Evolutionary conservation across 208 protist genomes (phyloP).

Genomic region (Zelonia costaricensis): DNA sequence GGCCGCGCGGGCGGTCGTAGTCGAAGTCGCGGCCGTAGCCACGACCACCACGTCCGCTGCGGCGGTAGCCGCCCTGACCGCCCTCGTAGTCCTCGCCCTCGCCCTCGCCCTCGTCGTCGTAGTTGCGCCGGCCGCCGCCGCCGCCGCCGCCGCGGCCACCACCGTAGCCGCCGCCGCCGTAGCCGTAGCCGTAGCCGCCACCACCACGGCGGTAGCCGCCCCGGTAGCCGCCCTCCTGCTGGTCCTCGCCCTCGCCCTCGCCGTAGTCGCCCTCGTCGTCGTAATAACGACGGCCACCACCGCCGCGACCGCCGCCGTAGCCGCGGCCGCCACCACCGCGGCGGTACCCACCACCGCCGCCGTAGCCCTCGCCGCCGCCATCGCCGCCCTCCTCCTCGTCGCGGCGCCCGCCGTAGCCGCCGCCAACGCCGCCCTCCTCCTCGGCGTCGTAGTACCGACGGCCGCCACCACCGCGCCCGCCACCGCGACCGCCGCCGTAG

Average conservation of each 20-base stretch:
- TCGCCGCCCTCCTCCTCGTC: slow-evolving; percentile 11
- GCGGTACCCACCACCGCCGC: slow-evolving; percentile 7
- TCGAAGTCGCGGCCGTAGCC: slow-evolving; percentile 21
- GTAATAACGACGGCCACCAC: background rate
- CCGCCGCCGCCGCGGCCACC: slow-evolving; percentile 10
- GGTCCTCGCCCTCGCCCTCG: slow-evolving; percentile 4
- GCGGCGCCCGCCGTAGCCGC: slow-evolving; percentile 2
- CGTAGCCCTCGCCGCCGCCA: slow-evolving; percentile 6
- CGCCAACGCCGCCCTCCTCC: slow-evolving; percentile 10
- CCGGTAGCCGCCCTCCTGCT: background rate
- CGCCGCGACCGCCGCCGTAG: slow-evolving; percentile 1
- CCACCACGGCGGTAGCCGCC: slow-evolving; percentile 6
- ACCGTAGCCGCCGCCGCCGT: slow-evolving; percentile 8
- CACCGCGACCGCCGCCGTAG: slow-evolving; percentile 19
- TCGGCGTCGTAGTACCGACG: slow-evolving; percentile 27
- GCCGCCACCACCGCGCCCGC: slow-evolving; percentile 21
- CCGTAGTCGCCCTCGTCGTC: slow-evolving; percentile 1
- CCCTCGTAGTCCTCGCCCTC: slow-evolving; percentile 4
- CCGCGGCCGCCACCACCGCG: slow-evolving; percentile 8
- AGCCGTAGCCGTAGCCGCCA: slow-evolving; percentile 8
- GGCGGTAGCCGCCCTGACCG: slow-evolving; percentile 4
- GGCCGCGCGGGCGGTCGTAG: slow-evolving; percentile 17
- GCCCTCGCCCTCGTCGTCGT: slow-evolving; percentile 5
- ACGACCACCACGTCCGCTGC: slow-evolving; percentile 15
- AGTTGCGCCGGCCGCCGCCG: background rate